Percentiles rank a stretch among this genome's conserved stretches.
phyloP scores from a whole-genome alignment of 768 basidiomycete genomes.

The Mycena latifolia region DNA sequence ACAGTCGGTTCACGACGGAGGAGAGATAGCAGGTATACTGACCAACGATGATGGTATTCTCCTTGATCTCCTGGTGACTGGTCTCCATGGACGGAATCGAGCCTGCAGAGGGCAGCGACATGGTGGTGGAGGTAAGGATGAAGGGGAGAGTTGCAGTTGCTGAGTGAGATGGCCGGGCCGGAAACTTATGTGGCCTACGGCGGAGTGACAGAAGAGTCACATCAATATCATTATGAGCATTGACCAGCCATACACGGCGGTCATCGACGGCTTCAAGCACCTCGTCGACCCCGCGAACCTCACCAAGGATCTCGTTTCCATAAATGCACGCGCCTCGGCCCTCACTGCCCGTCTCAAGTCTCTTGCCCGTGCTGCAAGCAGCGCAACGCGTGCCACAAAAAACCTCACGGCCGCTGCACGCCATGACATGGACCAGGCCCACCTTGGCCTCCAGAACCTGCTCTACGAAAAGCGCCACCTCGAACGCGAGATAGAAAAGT shows the following conservation, averaged over 20 bases:
- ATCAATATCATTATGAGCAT: too few relatives aligned
- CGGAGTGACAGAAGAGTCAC: too few relatives aligned
- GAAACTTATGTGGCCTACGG: too few relatives aligned
- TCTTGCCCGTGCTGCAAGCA: slow-evolving; percentile 80
- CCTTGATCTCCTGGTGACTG: slow-evolving; percentile 76
- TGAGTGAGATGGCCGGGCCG: too few relatives aligned
- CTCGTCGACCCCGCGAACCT: slow-evolving; percentile 64
- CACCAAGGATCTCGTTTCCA: slow-evolving; percentile 59
- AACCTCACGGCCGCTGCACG: slow-evolving; percentile 84
- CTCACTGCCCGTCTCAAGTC: slow-evolving; percentile 86
- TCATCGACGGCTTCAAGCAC: slow-evolving; percentile 73
- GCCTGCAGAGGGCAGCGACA: slow-evolving; percentile 62
- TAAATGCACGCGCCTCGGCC: slow-evolving; percentile 78
- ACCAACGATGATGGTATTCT: slow-evolving; percentile 94
- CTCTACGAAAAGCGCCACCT: slow-evolving; percentile 92
- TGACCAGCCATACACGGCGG: slow-evolving; percentile 51
- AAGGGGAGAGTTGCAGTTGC: slow-evolving; percentile 7
- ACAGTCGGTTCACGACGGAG: slow-evolving; percentile 28
- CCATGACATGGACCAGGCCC: slow-evolving; percentile 91
- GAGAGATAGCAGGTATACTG: slow-evolving; percentile 46
- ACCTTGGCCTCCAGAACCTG: slow-evolving; percentile 88
- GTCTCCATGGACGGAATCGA: slow-evolving; percentile 93
- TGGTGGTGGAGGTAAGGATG: slow-evolving; percentile 44
- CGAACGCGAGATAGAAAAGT: slow-evolving; percentile 93
- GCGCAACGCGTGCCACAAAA: slow-evolving; percentile 73